Base-by-base conservation (phyloP, 1,139 yeast species). In the Nakaseomyces uthaithaninus region DNA sequence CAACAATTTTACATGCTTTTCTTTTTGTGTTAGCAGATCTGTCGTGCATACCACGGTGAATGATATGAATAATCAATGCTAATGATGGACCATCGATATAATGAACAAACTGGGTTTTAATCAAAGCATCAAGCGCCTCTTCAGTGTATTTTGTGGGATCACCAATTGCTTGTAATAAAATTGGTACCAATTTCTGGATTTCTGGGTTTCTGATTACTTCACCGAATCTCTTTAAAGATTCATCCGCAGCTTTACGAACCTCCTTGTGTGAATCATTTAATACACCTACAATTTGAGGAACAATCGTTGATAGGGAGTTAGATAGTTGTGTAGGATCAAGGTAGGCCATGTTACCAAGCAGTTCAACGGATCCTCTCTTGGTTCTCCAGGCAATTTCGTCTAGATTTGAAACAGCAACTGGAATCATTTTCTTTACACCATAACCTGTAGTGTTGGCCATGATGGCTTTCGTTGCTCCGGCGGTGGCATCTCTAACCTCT, bases 161-260 rank as follows among this genome's bases (percentile, higher is more conserved):
- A 44, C 96, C 94, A 60, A 93, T 91, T 19, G 98, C 98, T 49
- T 81, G 77, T 52, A 93, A 75, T 56, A 93, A 72, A 33, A 71
- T 72, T n/a, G 98, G 97, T 43, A 91, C 97, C 47, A 89, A 67
- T 24, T 72, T 72, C 64, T 87, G 95, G 57, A 93, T 91, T 64
- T 93, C 99, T 0, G 98, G 98, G 60, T 93, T 93, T 61, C 95
- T 75, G 49, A 93, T 93, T 47, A 91, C 98, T 49, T 91, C 96
- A 57, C 98, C 98, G 57, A 93, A 91, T 57, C 89, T 73, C 59
- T 84, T 83, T 62, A 91, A 69, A 3, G 96, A 76, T 51, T 75
- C 80, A 58, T 85, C 95, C 2, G 96, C 98, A 1, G 98, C 94
- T 53, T 82, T 85, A 50, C 99, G 74, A 20, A 91, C 98, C 59